These are phyloP conservation scores for Paxillus ammoniavirescens DNA, from an alignment of 768 basidiomycete genomes.

Conservation along the genomic window DNA sequence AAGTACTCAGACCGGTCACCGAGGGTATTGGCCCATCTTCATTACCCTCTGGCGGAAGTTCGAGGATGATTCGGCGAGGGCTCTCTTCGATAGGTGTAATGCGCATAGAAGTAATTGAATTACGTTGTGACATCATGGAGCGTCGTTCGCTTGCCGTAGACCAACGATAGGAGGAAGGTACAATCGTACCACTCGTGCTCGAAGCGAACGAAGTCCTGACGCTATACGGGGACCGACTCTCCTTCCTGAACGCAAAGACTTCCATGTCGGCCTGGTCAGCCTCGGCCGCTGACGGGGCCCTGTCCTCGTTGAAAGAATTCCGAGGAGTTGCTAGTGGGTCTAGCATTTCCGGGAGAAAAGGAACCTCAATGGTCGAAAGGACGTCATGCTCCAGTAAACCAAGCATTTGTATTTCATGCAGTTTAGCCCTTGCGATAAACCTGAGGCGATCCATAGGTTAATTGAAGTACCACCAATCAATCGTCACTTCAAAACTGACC, in stretches of 20 bases:
- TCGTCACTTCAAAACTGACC: conserved; percentile 40
- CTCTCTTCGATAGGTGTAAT: conserved; percentile 75
- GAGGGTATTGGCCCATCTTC: conserved; percentile 32
- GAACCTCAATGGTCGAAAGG: conserved; percentile 84
- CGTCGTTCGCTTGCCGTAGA: conserved; percentile 39
- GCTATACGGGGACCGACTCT: conserved; percentile 29
- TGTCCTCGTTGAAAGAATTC: conserved; percentile 34
- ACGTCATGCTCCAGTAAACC: conserved; percentile 91
- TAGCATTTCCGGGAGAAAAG: conserved; percentile 56
- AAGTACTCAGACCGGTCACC: conserved; percentile 49
- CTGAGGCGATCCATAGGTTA: conserved; percentile 38
- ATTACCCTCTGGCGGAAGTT: conserved; percentile 48
- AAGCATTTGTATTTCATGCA: conserved; percentile 96
- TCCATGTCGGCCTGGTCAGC: conserved; percentile 76
- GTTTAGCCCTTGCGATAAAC: conserved; percentile 92
- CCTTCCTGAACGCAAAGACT: conserved; percentile 54
- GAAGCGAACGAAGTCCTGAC: conserved; percentile 42
- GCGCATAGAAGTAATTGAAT: conserved; percentile 43
- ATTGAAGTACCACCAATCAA: neutral
- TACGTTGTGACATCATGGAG: conserved; percentile 41
- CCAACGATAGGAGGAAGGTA: conserved; percentile 36
- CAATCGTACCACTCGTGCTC: conserved; percentile 36
- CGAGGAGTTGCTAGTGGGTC: conserved; percentile 32
- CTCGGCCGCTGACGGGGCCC: conserved; percentile 46
- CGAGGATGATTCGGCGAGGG: conserved; percentile 47